These are phyloP conservation scores for Phytophthora lateralis DNA, from an alignment of 352 stramenopile genomes.

Conservation along the genomic window DNA sequence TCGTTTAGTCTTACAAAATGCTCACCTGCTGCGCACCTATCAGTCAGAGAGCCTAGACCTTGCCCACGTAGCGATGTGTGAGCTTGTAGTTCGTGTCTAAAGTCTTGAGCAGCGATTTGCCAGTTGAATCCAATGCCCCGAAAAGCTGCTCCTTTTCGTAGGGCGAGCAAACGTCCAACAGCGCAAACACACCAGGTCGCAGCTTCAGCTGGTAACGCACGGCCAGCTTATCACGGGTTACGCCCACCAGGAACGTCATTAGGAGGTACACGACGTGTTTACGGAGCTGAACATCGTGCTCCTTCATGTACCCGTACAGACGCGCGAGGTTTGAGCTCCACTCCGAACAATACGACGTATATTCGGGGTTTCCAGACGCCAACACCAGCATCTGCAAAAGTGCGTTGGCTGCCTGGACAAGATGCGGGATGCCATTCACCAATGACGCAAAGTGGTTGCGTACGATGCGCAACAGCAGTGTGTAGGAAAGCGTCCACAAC, in stretches of 20 bases:
- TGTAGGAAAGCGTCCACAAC: constrained; percentile 82
- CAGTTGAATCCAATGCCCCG: constrained; percentile 74
- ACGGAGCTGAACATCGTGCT: constrained; percentile 73
- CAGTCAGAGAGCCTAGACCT: constrained; percentile 58
- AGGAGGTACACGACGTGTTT: constrained; percentile 89
- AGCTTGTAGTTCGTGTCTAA: constrained; percentile 88
- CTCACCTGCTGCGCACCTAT: constrained; percentile 20
- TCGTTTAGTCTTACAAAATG: constrained; percentile 36
- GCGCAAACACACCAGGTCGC: constrained; percentile 71
- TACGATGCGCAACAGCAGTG: constrained; percentile 74
- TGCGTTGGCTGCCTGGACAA: constrained; percentile 70
- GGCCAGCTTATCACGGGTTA: constrained; percentile 64
- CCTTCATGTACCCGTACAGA: constrained; percentile 88
- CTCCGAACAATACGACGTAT: constrained; percentile 40
- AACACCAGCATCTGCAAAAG: constrained; percentile 74
- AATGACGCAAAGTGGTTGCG: constrained; percentile 79
- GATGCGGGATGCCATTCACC: constrained; percentile 64
- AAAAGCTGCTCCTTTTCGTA: constrained; percentile 90
- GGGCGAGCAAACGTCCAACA: constrained; percentile 84
- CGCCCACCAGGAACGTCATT: constrained; percentile 65
- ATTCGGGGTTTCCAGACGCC: constrained; percentile 21
- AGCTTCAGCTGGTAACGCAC: constrained; percentile 71
- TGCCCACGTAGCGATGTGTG: constrained; percentile 84
- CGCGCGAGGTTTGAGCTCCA: constrained; percentile 88
- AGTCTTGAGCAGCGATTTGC: constrained; percentile 87